phyloP scores from a whole-genome alignment of 2,329 filamentous ascomycete genomes.

The Ambrosiella xylebori region DNA sequence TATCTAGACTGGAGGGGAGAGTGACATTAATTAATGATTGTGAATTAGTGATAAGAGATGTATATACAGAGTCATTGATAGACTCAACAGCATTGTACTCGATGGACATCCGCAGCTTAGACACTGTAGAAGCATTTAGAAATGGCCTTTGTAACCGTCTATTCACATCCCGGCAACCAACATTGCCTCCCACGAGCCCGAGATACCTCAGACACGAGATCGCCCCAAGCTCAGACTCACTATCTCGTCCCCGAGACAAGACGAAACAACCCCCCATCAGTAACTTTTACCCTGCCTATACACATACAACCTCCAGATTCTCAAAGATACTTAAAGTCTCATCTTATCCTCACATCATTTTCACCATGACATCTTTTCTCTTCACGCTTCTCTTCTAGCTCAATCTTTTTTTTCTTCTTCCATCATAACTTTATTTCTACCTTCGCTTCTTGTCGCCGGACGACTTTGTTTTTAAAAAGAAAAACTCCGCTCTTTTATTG shows the following conservation, averaged over 20 bases:
- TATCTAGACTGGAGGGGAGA: not conserved
- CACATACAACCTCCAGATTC: not conserved
- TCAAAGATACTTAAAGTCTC: not conserved
- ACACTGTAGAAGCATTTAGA: too few species aligned
- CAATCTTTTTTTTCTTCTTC: not conserved
- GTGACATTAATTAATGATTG: not conserved
- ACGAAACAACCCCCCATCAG: not conserved
- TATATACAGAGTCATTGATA: too few species aligned
- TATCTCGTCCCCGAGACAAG: not conserved
- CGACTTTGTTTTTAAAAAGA: slow-evolving; percentile 4
- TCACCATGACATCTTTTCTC: slow-evolving; percentile 9
- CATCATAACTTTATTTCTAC: slow-evolving; percentile 12
- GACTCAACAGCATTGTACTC: too few species aligned
- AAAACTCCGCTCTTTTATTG: not conserved
- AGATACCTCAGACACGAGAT: not conserved
- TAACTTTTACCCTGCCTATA: not conserved
- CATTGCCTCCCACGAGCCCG: not conserved
- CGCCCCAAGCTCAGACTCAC: not conserved
- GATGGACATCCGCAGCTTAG: too few species aligned
- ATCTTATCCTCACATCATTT: not conserved
- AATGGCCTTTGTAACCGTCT: too few species aligned
- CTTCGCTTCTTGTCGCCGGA: slow-evolving; percentile 12
- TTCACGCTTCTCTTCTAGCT: not conserved
- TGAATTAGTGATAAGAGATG: too few species aligned
- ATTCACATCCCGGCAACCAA: not conserved